Percentiles rank a stretch among this genome's conserved stretches.
phyloP scores from a whole-genome alignment of 371 early-diverging fungal species.

The Saksenaea vasiformis region DNA sequence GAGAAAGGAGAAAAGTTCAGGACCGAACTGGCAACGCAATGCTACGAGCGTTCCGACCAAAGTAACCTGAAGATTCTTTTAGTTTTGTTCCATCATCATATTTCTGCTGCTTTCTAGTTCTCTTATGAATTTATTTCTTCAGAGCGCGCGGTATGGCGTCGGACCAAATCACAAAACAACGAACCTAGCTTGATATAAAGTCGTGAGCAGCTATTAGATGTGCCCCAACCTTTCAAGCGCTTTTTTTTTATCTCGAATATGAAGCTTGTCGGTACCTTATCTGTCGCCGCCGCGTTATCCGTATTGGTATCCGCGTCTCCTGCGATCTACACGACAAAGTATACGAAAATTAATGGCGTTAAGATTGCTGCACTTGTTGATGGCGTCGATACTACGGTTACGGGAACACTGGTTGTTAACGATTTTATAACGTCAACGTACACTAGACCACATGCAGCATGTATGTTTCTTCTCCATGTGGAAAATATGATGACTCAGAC shows the following conservation, averaged over 20 bases:
- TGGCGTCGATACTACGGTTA: not conserved
- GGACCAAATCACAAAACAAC: not conserved
- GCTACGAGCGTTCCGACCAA: not conserved
- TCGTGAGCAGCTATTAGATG: not conserved
- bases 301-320: not conserved
- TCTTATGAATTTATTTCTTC: not conserved
- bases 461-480: not conserved
- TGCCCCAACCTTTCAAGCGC: not conserved
- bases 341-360: not conserved
- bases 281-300: not conserved
- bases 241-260: not conserved
- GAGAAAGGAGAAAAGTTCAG: not conserved
- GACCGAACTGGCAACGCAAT: not conserved
- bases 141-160: not conserved
- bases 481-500: not conserved
- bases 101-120: not conserved
- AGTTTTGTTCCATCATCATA: not conserved
- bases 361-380: not conserved
- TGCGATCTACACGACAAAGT: not conserved
- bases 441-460: not conserved
- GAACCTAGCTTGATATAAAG: not conserved
- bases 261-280: not conserved
- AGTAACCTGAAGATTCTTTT: not conserved
- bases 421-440: not conserved
- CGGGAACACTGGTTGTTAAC: not conserved